Base-by-base conservation (phyloP, 371 early-diverging fungal species). In the Mortierella sp. region DNA sequence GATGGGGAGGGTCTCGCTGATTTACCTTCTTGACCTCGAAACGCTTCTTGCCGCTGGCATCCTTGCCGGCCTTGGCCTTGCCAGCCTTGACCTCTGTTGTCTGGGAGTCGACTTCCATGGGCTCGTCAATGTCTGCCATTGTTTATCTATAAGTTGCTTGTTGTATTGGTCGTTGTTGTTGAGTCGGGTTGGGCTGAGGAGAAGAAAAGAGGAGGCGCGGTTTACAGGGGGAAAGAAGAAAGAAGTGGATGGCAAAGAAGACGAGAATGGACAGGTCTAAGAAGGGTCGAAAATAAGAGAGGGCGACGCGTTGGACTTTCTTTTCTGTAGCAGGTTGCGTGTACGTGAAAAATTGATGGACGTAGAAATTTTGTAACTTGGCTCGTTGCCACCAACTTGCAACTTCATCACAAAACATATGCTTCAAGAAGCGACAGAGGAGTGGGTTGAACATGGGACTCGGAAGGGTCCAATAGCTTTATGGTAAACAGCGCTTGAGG, bases 11-110 rank as follows among this genome's bases (percentile, higher is more conserved):
- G 29, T 32, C 5, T 32, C 21, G 51, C 51, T 51, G 51, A 14
- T 70, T 46, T 91, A 97, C 97, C 95, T 97, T 97, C 89, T 98
- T 98, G 76, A 98, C 96, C 91, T 98, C 98, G 81, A 98, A 98
- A 14, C 98, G 95, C 89, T 95, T 96, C 89, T 96, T 96, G 54
- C 90, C 92, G 58, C 75, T 87, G 29, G 76, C 79, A n/a, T 92
- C 93, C 87, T 93, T 93, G 81, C 90, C 91, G 81, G 83, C 81
- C 91, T 93, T 79, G 90, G 90, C 78, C 89, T 93, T 70, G 88
- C 79, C 82, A 24, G 51, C 74, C 78, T 84, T 84, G 77, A 73
- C 56, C 16, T 83, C 83, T 11, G 83, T 55, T 16, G 81, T 72
- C 55, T 83, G 83, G 54, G 80, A 29, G 55, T 88, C 88, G 4